Conservation (phyloP, 1,139 yeast genomes). For the Geotrichum carabidarum region DNA sequence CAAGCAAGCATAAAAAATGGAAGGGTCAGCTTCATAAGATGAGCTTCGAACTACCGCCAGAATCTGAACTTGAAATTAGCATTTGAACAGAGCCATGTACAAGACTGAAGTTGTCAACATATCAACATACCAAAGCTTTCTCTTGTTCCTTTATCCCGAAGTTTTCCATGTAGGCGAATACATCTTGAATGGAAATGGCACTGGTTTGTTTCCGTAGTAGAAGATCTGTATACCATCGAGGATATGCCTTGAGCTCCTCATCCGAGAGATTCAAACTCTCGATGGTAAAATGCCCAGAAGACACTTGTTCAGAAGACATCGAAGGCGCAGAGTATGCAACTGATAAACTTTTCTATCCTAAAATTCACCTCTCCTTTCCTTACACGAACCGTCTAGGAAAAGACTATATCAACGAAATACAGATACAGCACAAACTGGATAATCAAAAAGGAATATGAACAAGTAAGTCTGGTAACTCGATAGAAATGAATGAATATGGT, state of each 20-base stretch:
- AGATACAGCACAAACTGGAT: too few relatives aligned
- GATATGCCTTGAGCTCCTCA: constrained; percentile 40
- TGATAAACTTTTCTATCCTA: too few relatives aligned
- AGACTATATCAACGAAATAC: too few relatives aligned
- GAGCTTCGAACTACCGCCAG: constrained; percentile 31
- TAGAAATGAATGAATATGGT: neutral
- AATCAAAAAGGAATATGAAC: neutral
- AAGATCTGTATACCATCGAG: constrained; percentile 44
- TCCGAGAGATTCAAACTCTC: constrained; percentile 38
- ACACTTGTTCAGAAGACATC: constrained; percentile 13
- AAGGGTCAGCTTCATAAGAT: constrained; percentile 38
- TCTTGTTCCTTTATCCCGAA: constrained; percentile 38
- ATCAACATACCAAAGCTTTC: constrained; percentile 24
- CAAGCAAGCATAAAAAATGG: constrained; percentile 40
- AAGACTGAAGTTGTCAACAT: neutral
- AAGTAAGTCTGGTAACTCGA: neutral
- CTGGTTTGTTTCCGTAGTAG: constrained; percentile 38
- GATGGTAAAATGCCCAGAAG: constrained; percentile 21
- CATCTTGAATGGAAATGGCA: constrained; percentile 38
- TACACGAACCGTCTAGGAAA: too few relatives aligned
- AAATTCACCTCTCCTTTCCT: too few relatives aligned
- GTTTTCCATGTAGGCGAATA: constrained; percentile 38
- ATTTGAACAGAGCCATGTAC: neutral
- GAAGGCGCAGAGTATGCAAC: neutral
- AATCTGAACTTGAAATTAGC: constrained; percentile 22